Evolutionary conservation across 2,329 filamentous ascomycete species (phyloP), one percentile per base, ranked within the genome.

Genomic region (Trichoderma oligosporum): DNA sequence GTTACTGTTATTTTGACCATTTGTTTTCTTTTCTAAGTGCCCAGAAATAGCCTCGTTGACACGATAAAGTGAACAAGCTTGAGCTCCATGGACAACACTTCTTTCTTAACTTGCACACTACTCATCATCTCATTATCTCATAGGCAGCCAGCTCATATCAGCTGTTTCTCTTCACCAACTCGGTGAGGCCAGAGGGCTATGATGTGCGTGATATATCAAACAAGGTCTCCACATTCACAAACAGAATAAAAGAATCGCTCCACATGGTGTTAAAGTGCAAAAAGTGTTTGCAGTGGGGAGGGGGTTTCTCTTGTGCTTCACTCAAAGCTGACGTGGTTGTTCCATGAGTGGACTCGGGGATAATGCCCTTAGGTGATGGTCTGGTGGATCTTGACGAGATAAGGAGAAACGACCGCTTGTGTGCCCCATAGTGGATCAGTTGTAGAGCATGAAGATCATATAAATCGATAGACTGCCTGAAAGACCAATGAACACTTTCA

Each of bases 241-340:
- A 39, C 22, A 41, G 36, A 56, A 29, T 35, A 42, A 41, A 29
- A 20, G 16, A 24, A 35, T n/a, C 44, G 31, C 52, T 56, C 57
- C 70, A 70, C 69, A 70, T 65, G 63, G 70, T 72, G 70, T 63
- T 59, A 71, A 69, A 66, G 39, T 71, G 57, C 44, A 60, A 38
- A 58, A 42, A 60, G 60, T 56, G 61, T 41, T 65, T 58, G 63
- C 36, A 25, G 54, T 44, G 57, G 51, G 51, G 58, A 58, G 60
- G 61, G 61, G 61, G 59, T 41, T 62, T 62, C 41, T 59, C 52
- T 59, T 59, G 57, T 54, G 56, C 54, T 56, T 62, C 46, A 29
- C 55, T 42, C 29, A 31, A 65, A 55, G 48, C 66, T 53, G 56
- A 48, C 56, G 48, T 47, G 56, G 35, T 39, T 53, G 42, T 46